phyloP scores from a whole-genome alignment of 2,329 filamentous ascomycete genomes.

The Fusarium sp. region DNA sequence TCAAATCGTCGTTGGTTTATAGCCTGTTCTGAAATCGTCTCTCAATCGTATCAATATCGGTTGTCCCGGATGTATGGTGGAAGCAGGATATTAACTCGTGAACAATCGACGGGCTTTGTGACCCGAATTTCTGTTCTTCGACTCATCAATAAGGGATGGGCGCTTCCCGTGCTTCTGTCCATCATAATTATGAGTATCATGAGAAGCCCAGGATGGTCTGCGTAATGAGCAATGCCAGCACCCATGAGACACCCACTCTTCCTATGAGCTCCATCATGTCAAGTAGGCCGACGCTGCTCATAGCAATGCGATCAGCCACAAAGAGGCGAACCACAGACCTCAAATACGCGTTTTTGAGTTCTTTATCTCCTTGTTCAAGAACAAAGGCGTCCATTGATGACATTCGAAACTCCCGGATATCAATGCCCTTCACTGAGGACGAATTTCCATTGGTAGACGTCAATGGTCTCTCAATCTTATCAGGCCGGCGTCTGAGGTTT shows the following conservation, averaged over 20 bases:
- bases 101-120: not conserved
- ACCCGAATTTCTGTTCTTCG: not conserved
- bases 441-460: constrained; percentile 48
- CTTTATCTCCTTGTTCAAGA: constrained; percentile 45
- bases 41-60: not conserved
- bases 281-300: constrained; percentile 48
- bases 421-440: constrained; percentile 37
- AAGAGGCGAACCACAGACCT: constrained; percentile 54
- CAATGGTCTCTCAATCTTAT: constrained; percentile 52
- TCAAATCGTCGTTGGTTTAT: constrained; percentile 5
- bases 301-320: constrained; percentile 54
- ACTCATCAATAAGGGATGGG: not conserved
- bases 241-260: constrained; percentile 49
- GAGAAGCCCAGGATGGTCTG: constrained; percentile 5
- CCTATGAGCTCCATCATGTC: constrained; percentile 47
- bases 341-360: constrained; percentile 49
- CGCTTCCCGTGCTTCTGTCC: not conserved
- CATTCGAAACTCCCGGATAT: constrained; percentile 59
- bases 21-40: constrained; percentile 19
- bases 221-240: constrained; percentile 29
- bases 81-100: not conserved
- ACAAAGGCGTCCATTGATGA: constrained; percentile 64
- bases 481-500: constrained; percentile 54
- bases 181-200: constrained; percentile 1
- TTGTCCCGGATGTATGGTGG: not conserved